These are phyloP conservation scores for Hanseniaspora taiwanica DNA, from an alignment of 805 yeast genomes.

Conservation along the genomic window DNA sequence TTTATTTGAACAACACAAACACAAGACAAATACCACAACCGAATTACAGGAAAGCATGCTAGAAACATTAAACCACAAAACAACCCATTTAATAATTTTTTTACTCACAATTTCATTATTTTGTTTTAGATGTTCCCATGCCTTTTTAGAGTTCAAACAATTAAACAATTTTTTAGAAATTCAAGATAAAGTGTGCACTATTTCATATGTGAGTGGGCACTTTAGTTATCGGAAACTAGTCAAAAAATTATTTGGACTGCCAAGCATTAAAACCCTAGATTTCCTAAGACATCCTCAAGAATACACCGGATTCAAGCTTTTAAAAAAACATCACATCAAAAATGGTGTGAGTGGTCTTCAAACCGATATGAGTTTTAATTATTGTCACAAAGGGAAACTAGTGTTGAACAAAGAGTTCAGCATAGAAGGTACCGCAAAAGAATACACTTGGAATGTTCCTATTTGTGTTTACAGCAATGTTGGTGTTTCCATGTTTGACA, in stretches of 20 bases:
- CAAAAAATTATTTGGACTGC: conserved; percentile 6
- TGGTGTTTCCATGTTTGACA: no score
- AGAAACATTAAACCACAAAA: no score
- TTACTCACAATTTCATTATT: no score
- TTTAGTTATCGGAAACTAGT: conserved; percentile 2
- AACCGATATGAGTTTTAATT: conserved; percentile 34
- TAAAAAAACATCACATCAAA: conserved; percentile 33
- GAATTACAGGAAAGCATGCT: no score
- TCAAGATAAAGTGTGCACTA: conserved; percentile 15
- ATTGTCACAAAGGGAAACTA: conserved; percentile 38
- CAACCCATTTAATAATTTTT: no score
- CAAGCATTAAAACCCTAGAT: conserved; percentile 11
- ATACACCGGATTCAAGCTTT: conserved; percentile 45
- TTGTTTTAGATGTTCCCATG: background rate
- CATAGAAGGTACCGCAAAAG: conserved; percentile 25
- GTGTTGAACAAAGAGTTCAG: conserved; percentile 27
- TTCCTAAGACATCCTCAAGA: conserved; percentile 1
- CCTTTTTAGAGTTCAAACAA: background rate
- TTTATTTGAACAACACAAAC: no score
- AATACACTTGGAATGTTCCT: conserved; percentile 37
- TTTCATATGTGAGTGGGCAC: conserved; percentile 10
- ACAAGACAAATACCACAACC: no score
- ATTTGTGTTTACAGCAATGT: conserved; percentile 27
- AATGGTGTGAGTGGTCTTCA: conserved; percentile 25
- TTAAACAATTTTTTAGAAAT: conserved; percentile 5